A percentile compares a stretch with the other conserved stretches of the same genome.
Evolutionary conservation across 768 basidiomycete species (phyloP).

Genomic region (Amanita fuliginea): DNA sequence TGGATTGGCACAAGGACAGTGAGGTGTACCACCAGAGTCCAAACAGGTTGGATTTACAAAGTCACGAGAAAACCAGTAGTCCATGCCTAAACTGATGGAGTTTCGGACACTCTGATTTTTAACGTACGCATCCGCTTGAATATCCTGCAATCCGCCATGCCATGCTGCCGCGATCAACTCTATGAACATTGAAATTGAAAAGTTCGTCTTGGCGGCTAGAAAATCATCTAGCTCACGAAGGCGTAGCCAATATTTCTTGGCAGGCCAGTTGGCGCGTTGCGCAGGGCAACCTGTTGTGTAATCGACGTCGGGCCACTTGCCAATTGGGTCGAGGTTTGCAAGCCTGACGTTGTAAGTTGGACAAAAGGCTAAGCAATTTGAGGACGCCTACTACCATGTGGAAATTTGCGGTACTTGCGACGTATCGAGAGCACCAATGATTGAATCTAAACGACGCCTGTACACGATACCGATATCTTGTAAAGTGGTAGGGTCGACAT

Average conservation of each 20-base stretch:
- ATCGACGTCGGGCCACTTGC: conserved; percentile 51
- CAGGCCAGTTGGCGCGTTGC: conserved; percentile 66
- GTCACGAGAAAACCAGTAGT: conserved; percentile 54
- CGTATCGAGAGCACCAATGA: conserved; percentile 25
- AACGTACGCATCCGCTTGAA: conserved; percentile 24
- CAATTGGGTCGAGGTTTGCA: conserved; percentile 32
- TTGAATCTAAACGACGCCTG: conserved; percentile 28
- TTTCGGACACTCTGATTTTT: conserved; percentile 26
- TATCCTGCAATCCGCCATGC: too few relatives aligned
- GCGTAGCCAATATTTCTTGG: conserved; percentile 29
- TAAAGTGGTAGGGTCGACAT: conserved; percentile 4
- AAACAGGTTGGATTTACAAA: conserved; percentile 43
- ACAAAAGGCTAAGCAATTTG: not conserved
- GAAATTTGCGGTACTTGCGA: too few relatives aligned
- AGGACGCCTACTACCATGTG: conserved; percentile 23
- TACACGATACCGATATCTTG: conserved; percentile 21
- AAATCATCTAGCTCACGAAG: too few relatives aligned
- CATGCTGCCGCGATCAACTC: conserved; percentile 30
- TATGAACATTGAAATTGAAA: conserved; percentile 12
- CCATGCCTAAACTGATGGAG: conserved; percentile 40
- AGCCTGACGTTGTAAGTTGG: conserved; percentile 22
- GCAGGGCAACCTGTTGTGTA: conserved; percentile 55
- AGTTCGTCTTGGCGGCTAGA: not conserved
- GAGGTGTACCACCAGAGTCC: conserved; percentile 36
- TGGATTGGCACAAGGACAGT: too few relatives aligned